Base-by-base conservation (phyloP, 1,284 basidiomycete genomes). In the Cryptococcus sp. region DNA sequence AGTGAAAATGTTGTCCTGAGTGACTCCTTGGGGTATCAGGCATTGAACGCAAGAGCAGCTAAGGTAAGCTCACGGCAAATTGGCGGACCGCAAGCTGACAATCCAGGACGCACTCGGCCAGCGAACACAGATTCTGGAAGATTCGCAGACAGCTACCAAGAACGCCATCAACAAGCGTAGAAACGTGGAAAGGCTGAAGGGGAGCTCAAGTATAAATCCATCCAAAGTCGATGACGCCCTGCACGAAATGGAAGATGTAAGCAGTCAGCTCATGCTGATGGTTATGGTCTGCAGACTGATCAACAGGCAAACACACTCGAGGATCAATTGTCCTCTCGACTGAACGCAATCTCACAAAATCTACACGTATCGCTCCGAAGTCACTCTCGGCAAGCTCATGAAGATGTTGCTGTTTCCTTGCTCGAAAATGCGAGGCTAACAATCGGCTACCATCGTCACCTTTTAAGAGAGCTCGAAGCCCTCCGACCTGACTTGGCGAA, bases 1-100 rank as follows among this genome's bases (percentile, higher is more conserved):
- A 91, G 86, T 61, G 92, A 94, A 79, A 90, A 88, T 61, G 88
- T 97, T 39, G 85, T 94, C 37, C 75, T 97, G 22, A 90, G 89
- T 21, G 92, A 97, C 70, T 86, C 90, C 0, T 77, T 97, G 48
- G 89, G 89, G 1, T 97, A 97, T 72, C 91, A 96, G 75, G 87
- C 90, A 16, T 80, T 91, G 75, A 96, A 96, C 64, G 90, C 93
- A n/a, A 82, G 86, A 43, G 88, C 91, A 11, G 92, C 91, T 2
- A 94, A 92, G 63, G 78, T 77, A 28, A 18, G 22, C 24, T 16
- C 18, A 28, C 19, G 11, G 28, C 11, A 11, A 4, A 5, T 28
- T 28, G 4, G 4, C 5, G 11, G 4, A 4, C 28, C 28, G 2
- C 7, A 18, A 36, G 36, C 46, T 60, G 49, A 52, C 24, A 43